Base-by-base conservation (phyloP, 257 asterid species). In the Solanum appendiculatum region DNA sequence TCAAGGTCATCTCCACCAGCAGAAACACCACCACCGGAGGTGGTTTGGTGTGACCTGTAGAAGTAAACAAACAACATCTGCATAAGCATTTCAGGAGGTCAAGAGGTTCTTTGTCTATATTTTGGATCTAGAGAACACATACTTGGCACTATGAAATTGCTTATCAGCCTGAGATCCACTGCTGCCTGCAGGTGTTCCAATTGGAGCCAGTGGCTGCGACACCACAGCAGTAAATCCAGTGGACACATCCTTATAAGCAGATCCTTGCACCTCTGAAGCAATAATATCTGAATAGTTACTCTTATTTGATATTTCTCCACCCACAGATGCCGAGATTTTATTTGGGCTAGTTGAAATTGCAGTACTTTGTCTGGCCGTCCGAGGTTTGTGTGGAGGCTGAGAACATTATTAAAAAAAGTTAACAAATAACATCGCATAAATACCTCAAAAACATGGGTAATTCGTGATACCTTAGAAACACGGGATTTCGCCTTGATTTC, bases 401-500 rank as follows among this genome's bases (percentile, higher is more conserved):
- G 87, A 51, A 84, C 40, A 82, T 88, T 51, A 74, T 44, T 7
- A 64, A 51, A 82, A 73, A 16, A 3, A 66, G 58, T 64, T 29
- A 64, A 86, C 82, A 44, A 31, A 86, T 60, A 88, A 83, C 29
- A 48, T 48, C 13, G 7, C 68, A 48, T 16, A 60, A 34, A 31
- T 42, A 36, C 54, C 60, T 72, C 48, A 64, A 33, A 58, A 78
- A 44, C 78, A 81, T 84, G 85, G 63, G 36, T 5, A 81, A 48
- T 11, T 85, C 88, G 88, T n/a, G 70, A 90, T 92, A 95, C 98
- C 97, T 94, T 95, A 39, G 90, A 39, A 86, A 85, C 90, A 87
- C 89, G 92, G 87, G 95, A 93, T 88, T 94, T 94, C 58, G 96
- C 96, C 91, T 96, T 96, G 85, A 91, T 93, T 90, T 95, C 99